Conservation (phyloP, 306 rosid genomes). For the Erythrophleum fordii region DNA sequence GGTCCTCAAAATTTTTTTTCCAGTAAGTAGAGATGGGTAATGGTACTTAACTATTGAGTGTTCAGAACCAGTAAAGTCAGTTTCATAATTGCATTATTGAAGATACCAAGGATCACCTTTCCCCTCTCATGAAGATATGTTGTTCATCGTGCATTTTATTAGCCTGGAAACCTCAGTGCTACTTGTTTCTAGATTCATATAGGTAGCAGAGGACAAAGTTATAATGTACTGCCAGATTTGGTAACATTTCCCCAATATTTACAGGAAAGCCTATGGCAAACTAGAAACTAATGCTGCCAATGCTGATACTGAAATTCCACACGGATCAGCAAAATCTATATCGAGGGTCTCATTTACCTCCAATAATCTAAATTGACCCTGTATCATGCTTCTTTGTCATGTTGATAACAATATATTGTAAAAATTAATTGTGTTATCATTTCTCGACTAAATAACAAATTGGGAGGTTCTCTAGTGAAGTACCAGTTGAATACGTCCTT, state of each 20-base stretch:
- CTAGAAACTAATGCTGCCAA: background rate
- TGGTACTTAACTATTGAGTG: constrained; percentile 8
- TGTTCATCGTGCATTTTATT: background rate
- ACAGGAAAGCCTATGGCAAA: background rate
- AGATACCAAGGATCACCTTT: background rate
- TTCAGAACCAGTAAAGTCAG: constrained; percentile 2
- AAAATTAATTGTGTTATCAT: constrained; percentile 5
- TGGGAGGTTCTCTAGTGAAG: constrained; percentile 25
- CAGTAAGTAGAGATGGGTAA: background rate
- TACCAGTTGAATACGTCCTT: constrained; percentile 85
- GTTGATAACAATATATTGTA: constrained; percentile 12
- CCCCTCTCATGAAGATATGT: background rate
- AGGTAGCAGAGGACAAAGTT: background rate
- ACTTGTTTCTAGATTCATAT: constrained; percentile 2
- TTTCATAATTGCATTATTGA: background rate
- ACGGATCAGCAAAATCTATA: background rate
- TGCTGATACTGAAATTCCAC: constrained; percentile 10
- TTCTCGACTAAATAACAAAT: constrained; percentile 3
- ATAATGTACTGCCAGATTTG: background rate
- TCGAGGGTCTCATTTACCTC: constrained; percentile 9
- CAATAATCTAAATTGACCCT: constrained; percentile 17
- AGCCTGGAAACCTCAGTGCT: background rate
- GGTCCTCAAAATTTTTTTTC: constrained; percentile 5
- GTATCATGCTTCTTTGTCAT: constrained; percentile 20
- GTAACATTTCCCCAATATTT: constrained; percentile 5